These are phyloP conservation scores for Microthlaspi erraticum DNA, from an alignment of 345 rosid genomes.

Conservation along the genomic window DNA sequence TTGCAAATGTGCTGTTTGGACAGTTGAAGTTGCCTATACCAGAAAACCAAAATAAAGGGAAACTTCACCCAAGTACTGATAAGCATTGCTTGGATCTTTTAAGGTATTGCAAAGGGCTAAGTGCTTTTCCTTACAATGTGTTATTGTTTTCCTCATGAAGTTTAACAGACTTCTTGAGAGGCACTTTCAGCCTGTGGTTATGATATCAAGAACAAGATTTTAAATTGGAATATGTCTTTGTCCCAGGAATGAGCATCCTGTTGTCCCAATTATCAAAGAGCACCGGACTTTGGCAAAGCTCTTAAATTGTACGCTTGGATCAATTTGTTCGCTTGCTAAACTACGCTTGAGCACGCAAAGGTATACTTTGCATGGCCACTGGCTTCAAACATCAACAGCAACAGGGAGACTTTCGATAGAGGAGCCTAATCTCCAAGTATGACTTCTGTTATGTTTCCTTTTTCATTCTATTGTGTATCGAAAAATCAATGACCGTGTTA, in stretches of 20 bases:
- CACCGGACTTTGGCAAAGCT: conserved; percentile 93
- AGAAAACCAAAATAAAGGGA: conserved; percentile 64
- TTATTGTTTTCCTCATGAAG: neutral
- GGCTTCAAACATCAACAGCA: conserved; percentile 98
- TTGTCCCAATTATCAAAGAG: conserved; percentile 86
- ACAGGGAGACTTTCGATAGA: conserved; percentile 98
- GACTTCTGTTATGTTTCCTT: conserved; percentile 28
- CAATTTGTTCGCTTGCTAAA: conserved; percentile 83
- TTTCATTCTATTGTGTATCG: conserved; percentile 1
- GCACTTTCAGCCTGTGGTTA: conserved; percentile 6
- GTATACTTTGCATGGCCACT: conserved; percentile 81
- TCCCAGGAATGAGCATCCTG: conserved; percentile 89
- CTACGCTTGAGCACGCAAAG: conserved; percentile 69
- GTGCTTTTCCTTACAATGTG: conserved; percentile 28
- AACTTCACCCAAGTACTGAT: conserved; percentile 90
- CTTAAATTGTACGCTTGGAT: conserved; percentile 81
- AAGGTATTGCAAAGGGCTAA: conserved; percentile 54
- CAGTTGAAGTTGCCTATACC: conserved; percentile 87
- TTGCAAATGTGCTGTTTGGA: conserved; percentile 82
- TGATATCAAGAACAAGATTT: conserved; percentile 22
- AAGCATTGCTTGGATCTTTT: conserved; percentile 84
- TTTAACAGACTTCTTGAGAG: conserved; percentile 14
- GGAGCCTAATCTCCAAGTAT: conserved; percentile 99
- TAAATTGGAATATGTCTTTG: conserved; percentile 30
- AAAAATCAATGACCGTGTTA: conserved; percentile 23